A percentile compares a stretch with the other conserved stretches of the same genome.
Conservation (phyloP, 257 asterid species). For the Plantago ovata region DNA sequence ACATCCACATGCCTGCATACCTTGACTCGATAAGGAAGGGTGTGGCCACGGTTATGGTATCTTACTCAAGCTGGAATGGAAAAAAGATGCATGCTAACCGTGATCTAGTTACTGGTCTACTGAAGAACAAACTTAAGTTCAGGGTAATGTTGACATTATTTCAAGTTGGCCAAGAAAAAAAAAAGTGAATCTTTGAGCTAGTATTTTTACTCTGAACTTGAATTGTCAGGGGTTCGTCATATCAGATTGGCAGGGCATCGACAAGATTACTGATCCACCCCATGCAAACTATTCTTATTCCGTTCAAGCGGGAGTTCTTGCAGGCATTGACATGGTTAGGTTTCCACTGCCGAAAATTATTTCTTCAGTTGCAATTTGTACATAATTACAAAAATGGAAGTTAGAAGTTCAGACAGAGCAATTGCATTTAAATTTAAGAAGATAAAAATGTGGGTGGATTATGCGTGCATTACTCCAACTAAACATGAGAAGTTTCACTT, state of each 20-base stretch:
- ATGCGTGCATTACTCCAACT: neutral
- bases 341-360: neutral
- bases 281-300: slow-evolving; percentile 72
- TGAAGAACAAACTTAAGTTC: slow-evolving; percentile 55
- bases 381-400: neutral
- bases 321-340: slow-evolving; percentile 89
- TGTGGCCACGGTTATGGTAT: slow-evolving; percentile 64
- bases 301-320: slow-evolving; percentile 69
- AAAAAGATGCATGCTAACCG: slow-evolving; percentile 53
- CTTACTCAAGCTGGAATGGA: slow-evolving; percentile 73
- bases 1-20: slow-evolving; percentile 70
- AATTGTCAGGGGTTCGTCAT: slow-evolving; percentile 75
- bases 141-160: slow-evolving; percentile 35
- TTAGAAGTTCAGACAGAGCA: neutral
- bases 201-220: neutral
- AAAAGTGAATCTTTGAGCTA: neutral
- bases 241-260: slow-evolving; percentile 86
- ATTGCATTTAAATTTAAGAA: neutral
- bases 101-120: slow-evolving; percentile 45
- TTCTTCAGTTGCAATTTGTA: neutral
- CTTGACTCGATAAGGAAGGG: slow-evolving; percentile 54
- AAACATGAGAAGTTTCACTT: neutral
- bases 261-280: slow-evolving; percentile 73
- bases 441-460: neutral
- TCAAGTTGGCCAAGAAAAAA: neutral